Percentiles rank a stretch among this genome's conserved stretches.
Conservation (phyloP, 2,329 filamentous ascomycete species). For the Colletotrichum sp. region DNA sequence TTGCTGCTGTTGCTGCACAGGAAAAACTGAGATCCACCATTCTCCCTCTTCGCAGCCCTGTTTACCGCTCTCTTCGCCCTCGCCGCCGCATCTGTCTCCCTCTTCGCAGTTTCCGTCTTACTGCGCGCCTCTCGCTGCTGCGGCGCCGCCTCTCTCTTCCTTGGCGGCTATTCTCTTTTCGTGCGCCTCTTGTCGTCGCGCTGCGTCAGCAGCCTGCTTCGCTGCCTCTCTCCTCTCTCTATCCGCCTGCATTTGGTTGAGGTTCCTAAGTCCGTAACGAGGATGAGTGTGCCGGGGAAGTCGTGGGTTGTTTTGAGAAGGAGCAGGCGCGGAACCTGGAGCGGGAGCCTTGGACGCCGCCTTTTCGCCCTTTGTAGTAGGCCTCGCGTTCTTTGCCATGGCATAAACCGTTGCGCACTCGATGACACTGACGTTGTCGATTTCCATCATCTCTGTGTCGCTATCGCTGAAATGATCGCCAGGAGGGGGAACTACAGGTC, state of each 20-base stretch:
- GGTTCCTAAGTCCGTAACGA: not conserved
- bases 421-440: rapidly evolving
- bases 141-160: not conserved
- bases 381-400: not conserved
- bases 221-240: not conserved
- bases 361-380: not conserved
- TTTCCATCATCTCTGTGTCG: not conserved
- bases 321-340: not conserved
- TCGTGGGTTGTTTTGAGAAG: not conserved
- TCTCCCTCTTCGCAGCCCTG: too few species aligned
- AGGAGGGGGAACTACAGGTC: rapidly evolving
- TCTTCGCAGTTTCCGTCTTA: too few species aligned
- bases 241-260: not conserved
- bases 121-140: not conserved
- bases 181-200: not conserved
- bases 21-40: too few species aligned
- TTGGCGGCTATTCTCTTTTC: not conserved
- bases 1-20: not conserved
- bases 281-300: not conserved
- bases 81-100: too few species aligned
- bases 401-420: not conserved
- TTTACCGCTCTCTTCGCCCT: too few species aligned
- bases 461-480: not conserved
- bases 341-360: not conserved
- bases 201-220: not conserved